Evolutionary conservation across 371 early-diverging fungal genomes (phyloP), one percentile per base, ranked within the genome.

Genomic region (Mucor ambiguus): DNA sequence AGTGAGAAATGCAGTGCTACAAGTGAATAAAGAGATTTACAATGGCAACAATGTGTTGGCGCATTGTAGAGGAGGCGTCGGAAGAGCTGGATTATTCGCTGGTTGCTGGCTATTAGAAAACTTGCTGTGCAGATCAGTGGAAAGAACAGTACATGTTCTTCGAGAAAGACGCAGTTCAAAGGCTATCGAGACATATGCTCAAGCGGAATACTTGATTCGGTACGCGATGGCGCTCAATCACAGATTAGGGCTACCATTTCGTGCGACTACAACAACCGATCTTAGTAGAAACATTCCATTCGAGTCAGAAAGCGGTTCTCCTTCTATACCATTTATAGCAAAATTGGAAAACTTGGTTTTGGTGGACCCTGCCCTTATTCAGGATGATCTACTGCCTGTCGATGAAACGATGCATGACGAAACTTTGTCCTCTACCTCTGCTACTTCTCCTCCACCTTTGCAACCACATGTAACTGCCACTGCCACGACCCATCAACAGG

Each of bases 51-150:
- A 87, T 68, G 87, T 93, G 0, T 73, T 93, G 56, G 84, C 85
- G 5, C 94, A 93, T 67, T 93, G 94, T 64, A 80, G 93, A 63
- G 94, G 92, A 66, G 93, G 92, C 43, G 89, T 93, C 12, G 93
- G 93, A 14, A 75, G 93, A 38, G 93, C 93, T 9, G 93, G 92
- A 4, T 67, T 93, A 38, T 82, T 93, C 54, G 93, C 91, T 4
- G 90, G 89, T 60, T 93, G 93, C 61, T 90, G 87, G 84, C 61
- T 93, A 38, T 62, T 93, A n/a, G 76, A 85, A 38, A 83, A 79
- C 41, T 69, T 75, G 14, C 81, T 81, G 37, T 87, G 85, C 65
- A 57, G 61, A 33, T 67, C 76, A 1, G 87, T 87, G 7, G 84
- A 82, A 55, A 76, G 81, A 28, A 85, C 88, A 9, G 83, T 91